phyloP scores from a whole-genome alignment of 2,329 filamentous ascomycete species.

The Botrytis tulipae region DNA sequence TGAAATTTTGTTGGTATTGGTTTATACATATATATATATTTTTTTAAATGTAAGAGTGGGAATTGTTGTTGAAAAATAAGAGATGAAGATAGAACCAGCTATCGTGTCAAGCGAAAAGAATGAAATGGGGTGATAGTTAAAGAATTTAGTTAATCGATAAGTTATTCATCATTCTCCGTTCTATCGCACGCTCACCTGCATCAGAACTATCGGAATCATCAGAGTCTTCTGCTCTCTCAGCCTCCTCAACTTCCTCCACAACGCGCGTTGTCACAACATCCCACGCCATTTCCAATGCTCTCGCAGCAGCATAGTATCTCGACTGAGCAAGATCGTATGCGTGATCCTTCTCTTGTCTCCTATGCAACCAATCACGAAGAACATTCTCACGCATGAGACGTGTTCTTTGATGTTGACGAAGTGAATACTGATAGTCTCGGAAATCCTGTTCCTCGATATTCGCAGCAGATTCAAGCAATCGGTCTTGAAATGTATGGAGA shows the following conservation, averaged over 20 bases:
- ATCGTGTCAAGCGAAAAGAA: neutral
- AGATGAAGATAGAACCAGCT: neutral
- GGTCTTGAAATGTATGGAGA: neutral
- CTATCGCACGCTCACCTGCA: neutral
- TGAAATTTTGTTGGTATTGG: neutral
- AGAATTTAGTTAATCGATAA: neutral
- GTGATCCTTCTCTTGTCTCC: neutral
- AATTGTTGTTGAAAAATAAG: fast-evolving
- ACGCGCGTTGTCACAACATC: neutral
- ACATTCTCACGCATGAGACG: neutral
- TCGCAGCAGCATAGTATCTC: neutral
- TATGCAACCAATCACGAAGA: neutral
- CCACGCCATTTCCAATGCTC: neutral
- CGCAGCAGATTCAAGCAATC: neutral
- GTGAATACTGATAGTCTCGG: neutral
- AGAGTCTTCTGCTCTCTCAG: neutral
- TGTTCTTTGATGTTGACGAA: neutral
- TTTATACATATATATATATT: too few species aligned
- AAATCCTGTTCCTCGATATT: neutral
- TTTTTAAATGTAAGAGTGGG: too few species aligned
- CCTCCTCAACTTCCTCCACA: neutral
- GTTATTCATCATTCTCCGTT: neutral
- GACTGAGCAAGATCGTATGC: neutral
- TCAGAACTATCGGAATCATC: neutral
- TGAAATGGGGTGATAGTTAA: neutral